phyloP scores from a whole-genome alignment of 2,329 filamentous ascomycete species.

The Akanthomyces lecanii region DNA sequence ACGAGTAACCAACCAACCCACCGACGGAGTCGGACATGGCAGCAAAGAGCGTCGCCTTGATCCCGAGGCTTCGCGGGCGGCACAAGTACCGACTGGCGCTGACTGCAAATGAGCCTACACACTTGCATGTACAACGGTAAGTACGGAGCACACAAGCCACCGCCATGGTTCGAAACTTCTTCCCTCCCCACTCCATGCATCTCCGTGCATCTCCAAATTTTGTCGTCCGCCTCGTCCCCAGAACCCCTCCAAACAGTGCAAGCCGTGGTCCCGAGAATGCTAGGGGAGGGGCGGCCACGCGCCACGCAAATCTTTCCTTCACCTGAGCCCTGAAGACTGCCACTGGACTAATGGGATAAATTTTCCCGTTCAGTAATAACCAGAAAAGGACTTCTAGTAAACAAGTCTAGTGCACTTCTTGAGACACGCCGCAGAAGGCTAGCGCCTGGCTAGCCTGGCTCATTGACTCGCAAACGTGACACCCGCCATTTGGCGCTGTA shows the following conservation, averaged over 20 bases:
- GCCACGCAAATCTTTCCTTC: background rate
- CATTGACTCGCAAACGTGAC: slow-evolving; percentile 11
- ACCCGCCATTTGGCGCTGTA: slow-evolving; percentile 13
- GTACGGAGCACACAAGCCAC: background rate
- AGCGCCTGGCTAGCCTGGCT: slow-evolving; percentile 5
- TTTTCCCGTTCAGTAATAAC: background rate
- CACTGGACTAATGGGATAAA: background rate
- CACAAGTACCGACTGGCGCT: background rate
- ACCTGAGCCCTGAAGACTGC: background rate
- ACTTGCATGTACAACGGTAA: background rate
- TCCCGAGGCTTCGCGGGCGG: background rate
- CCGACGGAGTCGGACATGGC: background rate
- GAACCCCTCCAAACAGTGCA: background rate
- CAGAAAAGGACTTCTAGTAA: background rate
- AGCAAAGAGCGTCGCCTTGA: background rate
- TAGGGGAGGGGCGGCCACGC: background rate
- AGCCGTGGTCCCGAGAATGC: background rate
- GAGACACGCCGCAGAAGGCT: background rate
- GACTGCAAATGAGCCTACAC: background rate
- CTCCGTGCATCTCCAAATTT: background rate
- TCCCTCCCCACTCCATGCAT: background rate
- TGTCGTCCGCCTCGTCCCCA: background rate
- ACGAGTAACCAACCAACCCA: background rate
- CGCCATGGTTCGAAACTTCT: background rate
- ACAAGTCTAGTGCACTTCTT: background rate